Evolutionary conservation across 495 filamentous ascomycete genomes (phyloP).

Genomic region (Aspergillus avenaceus): DNA sequence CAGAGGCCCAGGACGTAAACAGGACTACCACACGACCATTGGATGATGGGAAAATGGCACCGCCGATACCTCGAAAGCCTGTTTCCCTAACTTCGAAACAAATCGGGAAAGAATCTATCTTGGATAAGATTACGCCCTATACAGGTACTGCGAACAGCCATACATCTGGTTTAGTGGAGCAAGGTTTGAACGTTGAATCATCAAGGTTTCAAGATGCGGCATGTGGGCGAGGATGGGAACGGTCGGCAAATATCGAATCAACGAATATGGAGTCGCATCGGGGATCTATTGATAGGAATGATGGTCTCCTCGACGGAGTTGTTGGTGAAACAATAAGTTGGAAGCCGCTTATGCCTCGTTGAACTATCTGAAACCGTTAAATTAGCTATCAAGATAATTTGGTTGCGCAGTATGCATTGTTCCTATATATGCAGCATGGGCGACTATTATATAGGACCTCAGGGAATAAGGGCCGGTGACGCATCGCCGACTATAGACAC

Average conservation of each 20-base stretch:
- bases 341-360: constrained; percentile 32
- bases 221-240: no score
- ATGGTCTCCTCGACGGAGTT: constrained; percentile 25
- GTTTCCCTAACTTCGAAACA: constrained; percentile 21
- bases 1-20: not conserved
- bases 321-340: constrained; percentile 24
- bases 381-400: no score
- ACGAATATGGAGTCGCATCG: not conserved
- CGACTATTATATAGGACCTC: no score
- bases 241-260: not conserved
- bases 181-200: not conserved
- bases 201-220: no score
- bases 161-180: not conserved
- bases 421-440: no score
- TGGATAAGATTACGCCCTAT: no score
- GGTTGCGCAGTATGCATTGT: no score
- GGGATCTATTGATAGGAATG: not conserved
- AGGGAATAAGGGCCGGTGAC: no score
- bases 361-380: no score
- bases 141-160: no score
- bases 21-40: not conserved
- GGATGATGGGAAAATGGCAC: constrained; percentile 12
- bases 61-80: constrained; percentile 34
- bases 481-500: no score
- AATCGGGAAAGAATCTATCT: not conserved